A percentile compares a stretch with the other conserved stretches of the same genome.
phyloP scores from a whole-genome alignment of 106 monocot species.

The Allium cepa region DNA sequence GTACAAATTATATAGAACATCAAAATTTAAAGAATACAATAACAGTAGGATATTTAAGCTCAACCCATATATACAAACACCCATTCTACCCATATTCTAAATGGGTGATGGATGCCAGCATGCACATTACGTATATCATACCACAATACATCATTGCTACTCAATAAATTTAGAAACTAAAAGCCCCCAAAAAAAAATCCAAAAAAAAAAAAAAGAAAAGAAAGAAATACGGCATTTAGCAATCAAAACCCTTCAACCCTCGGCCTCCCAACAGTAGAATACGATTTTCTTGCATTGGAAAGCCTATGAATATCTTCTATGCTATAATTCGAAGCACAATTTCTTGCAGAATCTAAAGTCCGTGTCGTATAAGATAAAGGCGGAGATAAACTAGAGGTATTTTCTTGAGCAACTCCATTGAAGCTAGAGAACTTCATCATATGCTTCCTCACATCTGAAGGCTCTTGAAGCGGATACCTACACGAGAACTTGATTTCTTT shows the following conservation, averaged over 20 bases:
- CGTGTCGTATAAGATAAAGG: conserved; percentile 39
- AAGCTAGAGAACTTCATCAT: conserved; percentile 67
- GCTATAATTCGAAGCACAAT: conserved; percentile 51
- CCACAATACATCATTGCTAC: too few species aligned
- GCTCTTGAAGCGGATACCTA: conserved; percentile 63
- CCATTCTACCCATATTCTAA: too few species aligned
- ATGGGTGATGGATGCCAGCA: too few species aligned
- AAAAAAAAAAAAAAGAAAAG: too few species aligned
- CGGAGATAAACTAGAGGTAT: conserved; percentile 17
- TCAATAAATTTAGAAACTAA: too few species aligned
- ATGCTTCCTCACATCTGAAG: conserved; percentile 38
- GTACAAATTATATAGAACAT: too few species aligned
- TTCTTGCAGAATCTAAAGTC: conserved; percentile 20
- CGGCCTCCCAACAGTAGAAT: conserved; percentile 23
- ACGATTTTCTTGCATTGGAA: conserved; percentile 18
- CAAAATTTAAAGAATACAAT: too few species aligned
- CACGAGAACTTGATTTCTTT: conserved; percentile 67
- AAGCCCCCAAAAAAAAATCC: too few species aligned
- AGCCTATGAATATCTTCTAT: conserved; percentile 27
- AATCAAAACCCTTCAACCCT: conserved; percentile 69
- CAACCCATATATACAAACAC: too few species aligned
- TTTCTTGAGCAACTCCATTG: conserved; percentile 29
- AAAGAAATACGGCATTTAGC: not conserved
- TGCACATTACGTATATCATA: too few species aligned
- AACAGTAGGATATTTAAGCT: too few species aligned